A percentile compares a stretch with the other conserved stretches of the same genome.
Evolutionary conservation across 2,329 filamentous ascomycete genomes (phyloP).

Genomic region (Neurospora crassa): DNA sequence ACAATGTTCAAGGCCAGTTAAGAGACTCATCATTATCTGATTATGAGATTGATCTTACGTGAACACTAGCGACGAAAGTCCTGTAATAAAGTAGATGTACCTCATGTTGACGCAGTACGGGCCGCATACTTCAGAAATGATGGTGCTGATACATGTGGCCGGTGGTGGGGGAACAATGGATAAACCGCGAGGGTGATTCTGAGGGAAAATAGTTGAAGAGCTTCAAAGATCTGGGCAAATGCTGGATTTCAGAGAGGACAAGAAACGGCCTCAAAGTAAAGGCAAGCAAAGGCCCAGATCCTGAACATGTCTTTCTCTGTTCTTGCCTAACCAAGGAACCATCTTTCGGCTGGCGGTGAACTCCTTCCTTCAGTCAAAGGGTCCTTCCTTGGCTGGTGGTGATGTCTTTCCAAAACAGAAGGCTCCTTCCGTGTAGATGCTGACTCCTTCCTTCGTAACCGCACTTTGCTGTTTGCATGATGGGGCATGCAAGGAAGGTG

Average conservation of each 20-base stretch:
- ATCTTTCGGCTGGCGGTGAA: background rate
- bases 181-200: background rate
- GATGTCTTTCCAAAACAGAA: too few species aligned
- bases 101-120: background rate
- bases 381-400: background rate
- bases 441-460: background rate
- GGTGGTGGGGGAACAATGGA: background rate
- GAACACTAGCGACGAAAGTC: background rate
- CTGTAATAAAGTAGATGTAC: background rate
- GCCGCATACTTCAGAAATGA: background rate
- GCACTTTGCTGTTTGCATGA: background rate
- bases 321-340: background rate
- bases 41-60: background rate
- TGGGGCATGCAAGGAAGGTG: background rate
- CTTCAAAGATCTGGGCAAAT: background rate
- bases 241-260: background rate
- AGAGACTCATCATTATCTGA: background rate
- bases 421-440: background rate
- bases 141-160: background rate
- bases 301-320: background rate
- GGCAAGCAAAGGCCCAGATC: rapidly evolving
- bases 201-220: background rate
- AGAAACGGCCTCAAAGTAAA: background rate
- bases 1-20: background rate
- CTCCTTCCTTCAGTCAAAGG: background rate